Evolutionary conservation across 768 basidiomycete species (phyloP).

Genomic region (Lanmaoa pseudosensibilis): DNA sequence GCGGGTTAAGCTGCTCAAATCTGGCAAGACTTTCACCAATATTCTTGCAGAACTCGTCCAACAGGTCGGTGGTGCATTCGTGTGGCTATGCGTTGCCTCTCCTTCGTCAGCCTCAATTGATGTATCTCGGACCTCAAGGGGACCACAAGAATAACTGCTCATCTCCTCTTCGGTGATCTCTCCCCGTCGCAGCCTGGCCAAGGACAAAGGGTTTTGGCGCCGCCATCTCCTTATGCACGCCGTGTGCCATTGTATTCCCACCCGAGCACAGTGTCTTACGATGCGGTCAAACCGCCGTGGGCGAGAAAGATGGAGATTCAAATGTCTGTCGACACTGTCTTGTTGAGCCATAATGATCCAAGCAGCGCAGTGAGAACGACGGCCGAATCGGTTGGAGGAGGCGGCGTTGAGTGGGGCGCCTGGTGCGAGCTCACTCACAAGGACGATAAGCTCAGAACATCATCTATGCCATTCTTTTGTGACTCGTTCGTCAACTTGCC

Average conservation of each 20-base stretch:
- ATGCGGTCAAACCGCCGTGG: conserved; percentile 33
- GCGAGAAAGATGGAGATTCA: conserved; percentile 36
- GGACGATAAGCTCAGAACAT: conserved; percentile 47
- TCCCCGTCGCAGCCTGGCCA: conserved; percentile 29
- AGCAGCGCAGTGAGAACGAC: conserved; percentile 40
- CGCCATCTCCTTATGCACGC: conserved; percentile 58
- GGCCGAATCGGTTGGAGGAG: conserved; percentile 47
- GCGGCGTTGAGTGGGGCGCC: conserved; percentile 56
- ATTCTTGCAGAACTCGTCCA: conserved; percentile 61
- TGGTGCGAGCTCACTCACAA: conserved; percentile 49
- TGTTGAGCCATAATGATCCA: conserved; percentile 40
- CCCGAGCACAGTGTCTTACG: conserved; percentile 41
- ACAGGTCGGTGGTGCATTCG: conserved; percentile 38
- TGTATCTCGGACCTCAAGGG: conserved; percentile 34
- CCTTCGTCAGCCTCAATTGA: background rate
- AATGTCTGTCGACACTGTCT: conserved; percentile 42
- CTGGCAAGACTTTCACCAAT: conserved; percentile 55
- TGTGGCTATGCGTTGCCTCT: background rate
- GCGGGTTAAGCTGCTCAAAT: conserved; percentile 46
- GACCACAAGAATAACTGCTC: conserved; percentile 46
- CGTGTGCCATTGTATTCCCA: conserved; percentile 57
- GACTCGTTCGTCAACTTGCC: conserved; percentile 53
- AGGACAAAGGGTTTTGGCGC: conserved; percentile 33
- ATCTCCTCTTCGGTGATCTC: conserved; percentile 57
- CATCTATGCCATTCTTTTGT: conserved; percentile 55